A percentile compares a stretch with the other conserved stretches of the same genome.
phyloP scores from a whole-genome alignment of 2,329 filamentous ascomycete species.

The Lasiodiplodia sp. region DNA sequence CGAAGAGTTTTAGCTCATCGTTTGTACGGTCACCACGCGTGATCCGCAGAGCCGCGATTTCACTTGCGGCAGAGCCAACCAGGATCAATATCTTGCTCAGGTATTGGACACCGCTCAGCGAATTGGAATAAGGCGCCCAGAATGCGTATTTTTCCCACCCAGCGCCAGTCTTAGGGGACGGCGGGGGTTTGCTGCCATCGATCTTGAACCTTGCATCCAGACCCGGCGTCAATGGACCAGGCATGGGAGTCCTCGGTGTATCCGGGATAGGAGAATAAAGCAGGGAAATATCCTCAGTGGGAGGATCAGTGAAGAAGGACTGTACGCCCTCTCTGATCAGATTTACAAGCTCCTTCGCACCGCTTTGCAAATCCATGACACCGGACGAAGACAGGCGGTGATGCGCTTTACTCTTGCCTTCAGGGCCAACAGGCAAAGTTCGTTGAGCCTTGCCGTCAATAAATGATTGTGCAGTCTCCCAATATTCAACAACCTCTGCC shows the following conservation, averaged over 20 bases:
- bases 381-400: constrained; percentile 79
- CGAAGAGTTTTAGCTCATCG: constrained; percentile 77
- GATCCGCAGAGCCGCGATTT: constrained; percentile 79
- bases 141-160: constrained; percentile 94
- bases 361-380: constrained; percentile 75
- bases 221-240: constrained; percentile 65
- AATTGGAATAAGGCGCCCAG: constrained; percentile 93
- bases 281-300: constrained; percentile 87
- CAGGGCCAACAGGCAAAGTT: constrained; percentile 79
- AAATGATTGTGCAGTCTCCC: constrained; percentile 90
- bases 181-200: constrained; percentile 79
- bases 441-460: constrained; percentile 85
- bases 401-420: constrained; percentile 80
- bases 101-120: constrained; percentile 89
- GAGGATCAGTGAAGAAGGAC: constrained; percentile 84
- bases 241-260: constrained; percentile 66
- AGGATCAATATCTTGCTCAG: constrained; percentile 81
- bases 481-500: constrained; percentile 90
- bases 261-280: constrained; percentile 81
- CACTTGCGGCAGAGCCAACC: constrained; percentile 84
- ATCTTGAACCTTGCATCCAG: constrained; percentile 79
- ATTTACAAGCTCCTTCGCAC: constrained; percentile 81
- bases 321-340: constrained; percentile 81
- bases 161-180: constrained; percentile 76
- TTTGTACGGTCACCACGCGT: constrained; percentile 66